Evolutionary conservation across 2,329 filamentous ascomycete genomes (phyloP), one percentile per base, ranked within the genome.

Genomic region (Pestalotiopsis sp.): DNA sequence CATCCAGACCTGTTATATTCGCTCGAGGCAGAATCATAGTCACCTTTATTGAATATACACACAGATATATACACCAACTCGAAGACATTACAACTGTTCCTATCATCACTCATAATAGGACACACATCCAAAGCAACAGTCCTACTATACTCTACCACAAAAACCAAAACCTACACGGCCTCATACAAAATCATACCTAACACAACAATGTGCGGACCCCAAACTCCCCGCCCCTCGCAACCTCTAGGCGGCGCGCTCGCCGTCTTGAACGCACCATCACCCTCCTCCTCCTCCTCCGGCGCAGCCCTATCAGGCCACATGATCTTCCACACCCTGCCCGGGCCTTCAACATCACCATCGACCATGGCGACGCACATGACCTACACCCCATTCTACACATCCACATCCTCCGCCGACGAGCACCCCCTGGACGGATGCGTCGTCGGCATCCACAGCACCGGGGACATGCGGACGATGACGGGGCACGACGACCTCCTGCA

Each of bases 151-250:
- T 36, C 31, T 9, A 36, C 31, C 31, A 36, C 31, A 36, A 2
- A 36, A 36, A 36, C 2, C 31, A 36, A 36, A 36, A 2, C 7
- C 31, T 36, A 2, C 6, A 36, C 7, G 6, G 31, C 31, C 31
- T 36, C 31, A 6, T 36, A 36, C 31, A 2, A 59, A 27, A 59
- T 59, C 57, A 27, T 3, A 20, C 20, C 14, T 4, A 59, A 25
- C 57, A 59, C 57, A 52, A 59, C n/a, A 49, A 64, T 64, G 61
- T 64, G 61, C 61, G 61, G 61, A 20, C 36, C 38, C 38, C 61
- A 64, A 64, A 45, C 61, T 3, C 61, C 61, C 5, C 61, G 61
- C 3, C 61, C 61, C 11, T 64, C 61, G 12, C 61, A 64, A 39
- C 20, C 27, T 1, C 7, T 56, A 20, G 64, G 64, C 64, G 64